Evolutionary conservation across 805 yeast genomes (phyloP), one percentile per base, ranked within the genome.

Genomic region (Wickerhamomyces queroliae): DNA sequence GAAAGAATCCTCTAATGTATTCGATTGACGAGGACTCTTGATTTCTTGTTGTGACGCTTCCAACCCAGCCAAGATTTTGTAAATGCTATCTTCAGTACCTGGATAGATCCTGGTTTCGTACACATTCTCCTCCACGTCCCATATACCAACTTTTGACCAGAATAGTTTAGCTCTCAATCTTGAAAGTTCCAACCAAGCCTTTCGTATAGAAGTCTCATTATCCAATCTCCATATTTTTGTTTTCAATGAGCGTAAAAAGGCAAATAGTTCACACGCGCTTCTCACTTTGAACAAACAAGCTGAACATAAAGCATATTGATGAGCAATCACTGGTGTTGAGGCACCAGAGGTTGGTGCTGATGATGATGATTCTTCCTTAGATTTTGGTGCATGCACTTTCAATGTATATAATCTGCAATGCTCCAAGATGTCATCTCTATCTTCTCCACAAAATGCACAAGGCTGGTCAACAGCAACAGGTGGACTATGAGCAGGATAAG

Each of bases 381-480:
- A 55, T 19, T 52, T 56, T 10, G 54, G 48, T 1, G 65, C 53
- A 53, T 69, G 61, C 38, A 74, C 63, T 46, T 78, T 80, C 54
- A 90, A 64, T 40, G 74, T 72, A 56, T 89, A 85, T 46, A 87
- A 62, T 46, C 98, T 74, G 2, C 91, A 82, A 60, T 86, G 89
- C 48, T 82, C 84, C 44, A 85, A 66, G 40, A 76, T 70, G 51
- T 80, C 87, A 53, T 74, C 72, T 44, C 95, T 71, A 11, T 62
- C 56, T 59, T 90, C 97, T 6, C 90, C 91, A 65, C 98, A 91
- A 32, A 91, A 67, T 5, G 89, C 70, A 62, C 98, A 91, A 5
- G 89, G 78, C 2, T 78, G 77, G 37, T 72, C 69, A 18, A 84
- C 74, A 0, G 95, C 95, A 15, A 84, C 79, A 1, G 95, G 91